A percentile compares a stretch with the other conserved stretches of the same genome.
Conservation (phyloP, 768 basidiomycete species). For the Suillus sp. region DNA sequence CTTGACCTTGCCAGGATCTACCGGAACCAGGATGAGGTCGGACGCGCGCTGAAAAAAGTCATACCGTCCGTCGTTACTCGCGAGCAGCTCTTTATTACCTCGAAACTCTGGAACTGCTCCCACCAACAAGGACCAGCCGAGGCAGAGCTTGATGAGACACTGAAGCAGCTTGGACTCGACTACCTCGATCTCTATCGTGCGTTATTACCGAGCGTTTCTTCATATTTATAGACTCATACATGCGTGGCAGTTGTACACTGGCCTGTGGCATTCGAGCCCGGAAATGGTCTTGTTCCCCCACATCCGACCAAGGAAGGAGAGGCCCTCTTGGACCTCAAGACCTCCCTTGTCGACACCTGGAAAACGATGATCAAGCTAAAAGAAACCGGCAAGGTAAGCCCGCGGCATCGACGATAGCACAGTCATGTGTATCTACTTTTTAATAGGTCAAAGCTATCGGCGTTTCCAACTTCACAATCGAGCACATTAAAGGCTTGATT, state of each 20-base stretch:
- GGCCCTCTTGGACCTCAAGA: constrained; percentile 56
- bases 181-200: constrained; percentile 83
- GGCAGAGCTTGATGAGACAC: constrained; percentile 74
- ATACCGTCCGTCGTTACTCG: constrained; percentile 77
- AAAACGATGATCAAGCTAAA: constrained; percentile 73
- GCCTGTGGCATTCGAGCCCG: constrained; percentile 70
- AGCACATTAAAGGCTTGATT: constrained; percentile 66
- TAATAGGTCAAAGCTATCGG: constrained; percentile 67
- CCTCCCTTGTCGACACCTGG: constrained; percentile 79
- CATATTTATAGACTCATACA: not conserved
- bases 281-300: constrained; percentile 54
- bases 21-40: constrained; percentile 77
- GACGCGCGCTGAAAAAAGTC: constrained; percentile 73
- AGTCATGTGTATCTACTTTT: not conserved
- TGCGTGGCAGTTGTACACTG: constrained; percentile 66
- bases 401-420: not conserved
- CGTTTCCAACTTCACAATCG: constrained; percentile 80
- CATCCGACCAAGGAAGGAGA: constrained; percentile 48
- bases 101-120: constrained; percentile 80
- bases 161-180: constrained; percentile 67
- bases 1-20: constrained; percentile 85
- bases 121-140: constrained; percentile 70
- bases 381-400: constrained; percentile 62
- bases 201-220: constrained; percentile 27
- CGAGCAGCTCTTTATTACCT: constrained; percentile 79